phyloP scores from a whole-genome alignment of 1,284 basidiomycete genomes.

The Fistulina hepatica region DNA sequence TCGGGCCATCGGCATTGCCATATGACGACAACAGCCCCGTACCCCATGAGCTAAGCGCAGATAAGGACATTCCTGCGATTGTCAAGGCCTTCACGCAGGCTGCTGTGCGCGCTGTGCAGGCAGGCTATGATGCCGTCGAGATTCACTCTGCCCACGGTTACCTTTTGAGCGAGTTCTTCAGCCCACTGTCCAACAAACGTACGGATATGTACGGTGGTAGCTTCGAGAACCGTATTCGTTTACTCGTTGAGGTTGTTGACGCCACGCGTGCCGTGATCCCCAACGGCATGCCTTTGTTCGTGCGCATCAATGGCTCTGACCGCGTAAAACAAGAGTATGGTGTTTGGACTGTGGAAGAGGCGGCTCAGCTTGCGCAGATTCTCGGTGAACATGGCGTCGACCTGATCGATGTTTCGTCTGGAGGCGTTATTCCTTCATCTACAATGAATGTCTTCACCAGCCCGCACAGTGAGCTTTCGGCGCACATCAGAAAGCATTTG shows the following conservation, averaged over 20 bases:
- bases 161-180: constrained; percentile 34
- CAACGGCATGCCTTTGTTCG: constrained; percentile 42
- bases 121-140: constrained; percentile 47
- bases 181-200: constrained; percentile 45
- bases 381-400: constrained; percentile 52
- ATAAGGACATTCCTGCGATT: constrained; percentile 40
- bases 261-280: constrained; percentile 38
- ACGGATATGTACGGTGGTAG: constrained; percentile 53
- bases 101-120: constrained; percentile 37
- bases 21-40: constrained; percentile 20
- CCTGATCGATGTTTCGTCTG: constrained; percentile 54
- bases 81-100: constrained; percentile 42
- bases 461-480: neutral
- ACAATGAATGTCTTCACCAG: constrained; percentile 34
- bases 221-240: constrained; percentile 47
- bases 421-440: constrained; percentile 42
- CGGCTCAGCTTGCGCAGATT: constrained; percentile 38
- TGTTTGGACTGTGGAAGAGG: constrained; percentile 53
- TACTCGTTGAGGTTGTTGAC: constrained; percentile 40
- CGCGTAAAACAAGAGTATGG: constrained; percentile 38
- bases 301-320: constrained; percentile 52
- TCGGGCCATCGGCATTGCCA: constrained; percentile 39
- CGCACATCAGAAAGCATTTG: neutral
- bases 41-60: constrained; percentile 32
- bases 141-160: constrained; percentile 46